A percentile compares a stretch with the other conserved stretches of the same genome.
Evolutionary conservation across 2,329 filamentous ascomycete genomes (phyloP).

Genomic region (Akanthomyces uredinophilus): DNA sequence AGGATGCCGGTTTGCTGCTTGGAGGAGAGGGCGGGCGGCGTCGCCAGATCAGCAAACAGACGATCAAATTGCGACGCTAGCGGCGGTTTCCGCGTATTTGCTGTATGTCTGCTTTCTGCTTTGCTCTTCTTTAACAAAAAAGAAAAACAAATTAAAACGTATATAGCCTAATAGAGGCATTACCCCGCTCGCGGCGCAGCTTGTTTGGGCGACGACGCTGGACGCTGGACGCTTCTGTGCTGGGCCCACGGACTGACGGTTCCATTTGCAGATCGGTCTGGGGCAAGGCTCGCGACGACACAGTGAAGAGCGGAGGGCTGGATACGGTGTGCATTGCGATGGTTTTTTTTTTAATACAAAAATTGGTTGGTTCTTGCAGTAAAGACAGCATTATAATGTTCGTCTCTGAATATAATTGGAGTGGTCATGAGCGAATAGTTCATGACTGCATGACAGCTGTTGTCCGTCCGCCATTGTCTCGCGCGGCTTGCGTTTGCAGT

Average conservation of each 20-base stretch:
- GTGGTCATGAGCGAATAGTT: too few species aligned
- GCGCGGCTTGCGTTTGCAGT: neutral
- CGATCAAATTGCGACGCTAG: slow-evolving; percentile 1
- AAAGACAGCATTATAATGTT: neutral
- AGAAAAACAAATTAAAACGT: too few species aligned
- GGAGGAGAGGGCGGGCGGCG: neutral
- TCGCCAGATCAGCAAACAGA: neutral
- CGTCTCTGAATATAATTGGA: too few species aligned
- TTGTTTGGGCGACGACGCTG: slow-evolving; percentile 3
- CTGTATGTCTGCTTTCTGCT: neutral
- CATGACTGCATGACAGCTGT: too few species aligned
- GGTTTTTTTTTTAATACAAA: too few species aligned
- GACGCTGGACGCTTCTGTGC: neutral
- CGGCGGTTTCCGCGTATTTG: neutral
- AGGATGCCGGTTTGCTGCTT: neutral
- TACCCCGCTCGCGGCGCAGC: slow-evolving; percentile 6
- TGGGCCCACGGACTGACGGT: neutral
- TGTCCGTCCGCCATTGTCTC: too few species aligned
- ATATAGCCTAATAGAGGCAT: neutral
- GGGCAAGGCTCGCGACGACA: neutral
- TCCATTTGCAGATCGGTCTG: slow-evolving; percentile 1
- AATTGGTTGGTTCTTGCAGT: neutral
- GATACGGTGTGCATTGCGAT: neutral
- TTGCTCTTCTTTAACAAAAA: neutral
- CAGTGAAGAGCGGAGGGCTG: neutral